These are phyloP conservation scores for Neurospora sp. DNA, from an alignment of 495 filamentous ascomycete species.

Conservation along the genomic window DNA sequence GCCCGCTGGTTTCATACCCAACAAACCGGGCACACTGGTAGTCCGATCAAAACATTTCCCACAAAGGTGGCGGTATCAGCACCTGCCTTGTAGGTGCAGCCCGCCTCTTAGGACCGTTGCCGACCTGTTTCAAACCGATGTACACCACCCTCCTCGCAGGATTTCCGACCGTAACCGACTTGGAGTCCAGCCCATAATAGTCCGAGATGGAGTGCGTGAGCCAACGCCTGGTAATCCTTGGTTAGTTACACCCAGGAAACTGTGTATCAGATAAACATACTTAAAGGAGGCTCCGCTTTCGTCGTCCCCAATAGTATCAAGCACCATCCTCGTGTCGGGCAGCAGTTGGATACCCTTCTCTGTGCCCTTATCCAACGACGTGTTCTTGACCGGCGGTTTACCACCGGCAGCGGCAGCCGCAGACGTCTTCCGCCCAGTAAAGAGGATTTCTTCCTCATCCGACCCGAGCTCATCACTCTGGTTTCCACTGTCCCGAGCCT, in stretches of 20 bases:
- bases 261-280: slow-evolving; percentile 35
- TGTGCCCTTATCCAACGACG: slow-evolving; percentile 25
- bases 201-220: slow-evolving; percentile 85
- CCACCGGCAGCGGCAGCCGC: slow-evolving; percentile 31
- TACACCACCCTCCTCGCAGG: slow-evolving; percentile 78
- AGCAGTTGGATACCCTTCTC: slow-evolving; percentile 39
- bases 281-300: slow-evolving; percentile 63
- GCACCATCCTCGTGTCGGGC: slow-evolving; percentile 63
- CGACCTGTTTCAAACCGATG: slow-evolving; percentile 57
- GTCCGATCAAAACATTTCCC: slow-evolving; percentile 21
- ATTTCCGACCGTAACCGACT: slow-evolving; percentile 66
- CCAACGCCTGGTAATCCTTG: slow-evolving; percentile 58
- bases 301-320: slow-evolving; percentile 65
- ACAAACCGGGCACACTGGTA: not conserved
- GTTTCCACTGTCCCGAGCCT: slow-evolving; percentile 20
- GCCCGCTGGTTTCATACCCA: not conserved
- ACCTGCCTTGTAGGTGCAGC: not conserved
- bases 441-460: slow-evolving; percentile 88
- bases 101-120: slow-evolving; percentile 10
- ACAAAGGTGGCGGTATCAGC: slow-evolving; percentile 20
- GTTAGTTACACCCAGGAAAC: not conserved
- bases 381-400: slow-evolving; percentile 1
- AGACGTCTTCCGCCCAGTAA: slow-evolving; percentile 57
- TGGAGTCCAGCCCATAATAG: slow-evolving; percentile 86
- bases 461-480: slow-evolving; percentile 42